Base-by-base conservation (phyloP, 345 rosid species). In the Gossypioides kirkii region DNA sequence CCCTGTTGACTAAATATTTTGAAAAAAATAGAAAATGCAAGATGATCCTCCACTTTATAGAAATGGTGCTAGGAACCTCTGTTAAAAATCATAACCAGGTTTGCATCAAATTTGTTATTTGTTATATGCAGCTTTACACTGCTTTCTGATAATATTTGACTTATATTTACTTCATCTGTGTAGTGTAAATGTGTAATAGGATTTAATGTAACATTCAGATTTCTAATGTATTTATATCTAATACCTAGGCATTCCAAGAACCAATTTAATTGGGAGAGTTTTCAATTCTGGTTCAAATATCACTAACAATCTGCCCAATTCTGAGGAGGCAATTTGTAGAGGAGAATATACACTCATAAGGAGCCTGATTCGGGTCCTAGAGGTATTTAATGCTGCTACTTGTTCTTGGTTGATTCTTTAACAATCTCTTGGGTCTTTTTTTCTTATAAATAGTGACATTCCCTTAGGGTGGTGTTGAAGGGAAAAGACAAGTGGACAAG, bases 381-480 rank as follows among this genome's bases (percentile, higher is more conserved):
- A 95, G 97, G 99, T 95, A 87, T 55, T 54, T 69, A 55, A 53
- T 72, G 12, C 28, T 36, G 12, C 71, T 70, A 43, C 26, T 65
- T 68, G 61, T 61, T 80, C 67, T 58, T 47, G 61, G 67, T 75
- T 77, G 72, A 56, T 68, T 52, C 61, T 71, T 70, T 67, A 53
- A 50, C 67, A 69, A 60, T 63, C 77, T 50, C 65, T 59, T 82
- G 71, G 80, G 36, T 54, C 38, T 76, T 63, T 79, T 52, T 78
- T 77, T 69, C 75, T 49, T 50, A 69, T 66, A 68, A 59, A 75
- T 65, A 73, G 78, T 78, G 63, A 54, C 38, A 68, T 80, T 52
- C 60, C 53, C 74, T 54, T 76, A 95, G 99, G 98, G 99, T 76
- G 99, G 99, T 75, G 97, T 92, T 56, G 99, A 95, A 84, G 98